Conservation (phyloP, 345 rosid species). For the Melaleuca quinquenervia region DNA sequence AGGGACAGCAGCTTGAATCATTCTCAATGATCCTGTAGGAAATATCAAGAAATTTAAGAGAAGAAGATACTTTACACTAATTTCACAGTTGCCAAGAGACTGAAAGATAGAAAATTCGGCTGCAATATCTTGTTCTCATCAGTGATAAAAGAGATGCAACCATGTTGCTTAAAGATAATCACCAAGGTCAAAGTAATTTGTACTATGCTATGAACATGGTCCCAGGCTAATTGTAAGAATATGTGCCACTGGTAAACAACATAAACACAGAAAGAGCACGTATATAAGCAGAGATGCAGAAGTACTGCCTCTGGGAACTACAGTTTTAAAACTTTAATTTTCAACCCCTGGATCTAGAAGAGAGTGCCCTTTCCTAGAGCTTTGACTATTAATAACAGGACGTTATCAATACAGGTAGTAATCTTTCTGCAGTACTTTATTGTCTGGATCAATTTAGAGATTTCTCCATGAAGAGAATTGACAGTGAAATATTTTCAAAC, state of each 20-base stretch:
- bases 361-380: not conserved
- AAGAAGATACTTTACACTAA: not conserved
- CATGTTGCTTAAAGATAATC: not conserved
- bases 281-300: not conserved
- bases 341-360: not conserved
- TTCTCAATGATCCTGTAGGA: constrained; percentile 54
- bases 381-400: not conserved
- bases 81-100: not conserved
- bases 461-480: not conserved
- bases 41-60: not conserved
- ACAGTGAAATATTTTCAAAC: not conserved
- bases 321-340: not conserved
- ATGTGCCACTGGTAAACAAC: rapidly evolving
- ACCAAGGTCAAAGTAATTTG: not conserved
- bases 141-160: not conserved
- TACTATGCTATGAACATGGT: not conserved
- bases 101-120: not conserved
- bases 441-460: not conserved
- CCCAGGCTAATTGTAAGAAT: not conserved
- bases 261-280: not conserved
- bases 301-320: not conserved
- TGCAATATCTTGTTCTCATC: not conserved
- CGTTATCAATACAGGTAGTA: not conserved
- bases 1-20: constrained; percentile 82
- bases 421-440: not conserved